These are phyloP conservation scores for Rosa multiflora DNA, from an alignment of 306 rosid species.

Conservation along the genomic window DNA sequence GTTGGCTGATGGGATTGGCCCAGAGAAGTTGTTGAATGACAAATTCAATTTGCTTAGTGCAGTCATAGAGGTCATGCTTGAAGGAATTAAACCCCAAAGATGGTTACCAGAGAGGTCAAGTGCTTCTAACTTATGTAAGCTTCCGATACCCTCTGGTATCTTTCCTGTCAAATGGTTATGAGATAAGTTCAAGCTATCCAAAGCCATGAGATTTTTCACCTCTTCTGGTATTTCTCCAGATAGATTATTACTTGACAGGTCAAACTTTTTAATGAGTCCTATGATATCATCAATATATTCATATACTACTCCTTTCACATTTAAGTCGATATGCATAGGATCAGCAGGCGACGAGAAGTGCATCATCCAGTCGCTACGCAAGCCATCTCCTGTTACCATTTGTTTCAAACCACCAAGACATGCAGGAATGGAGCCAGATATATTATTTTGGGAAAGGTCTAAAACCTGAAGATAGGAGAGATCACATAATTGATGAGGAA, in stretches of 20 bases:
- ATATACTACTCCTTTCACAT: not conserved
- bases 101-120: constrained; percentile 20
- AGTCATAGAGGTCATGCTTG: not conserved
- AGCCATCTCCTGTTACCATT: not conserved
- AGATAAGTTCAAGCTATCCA: constrained; percentile 8
- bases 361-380: too few relatives aligned
- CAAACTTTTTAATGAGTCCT: not conserved
- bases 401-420: not conserved
- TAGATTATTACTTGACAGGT: constrained; percentile 8
- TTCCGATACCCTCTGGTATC: not conserved
- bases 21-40: constrained; percentile 17
- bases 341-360: too few relatives aligned
- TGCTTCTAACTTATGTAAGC: not conserved
- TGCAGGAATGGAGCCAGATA: not conserved
- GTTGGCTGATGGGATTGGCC: constrained; percentile 1
- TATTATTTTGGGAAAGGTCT: not conserved
- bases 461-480: too few relatives aligned
- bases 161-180: constrained; percentile 9
- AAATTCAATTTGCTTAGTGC: not conserved
- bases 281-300: not conserved
- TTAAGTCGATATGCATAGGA: not conserved
- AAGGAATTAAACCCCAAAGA: constrained; percentile 17
- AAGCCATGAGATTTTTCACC: not conserved
- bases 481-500: too few relatives aligned
- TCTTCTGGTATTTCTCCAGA: constrained; percentile 3